Evolutionary conservation across 352 stramenopile genomes (phyloP), one percentile per base, ranked within the genome.

Genomic region (Thraustochytrium sp.): DNA sequence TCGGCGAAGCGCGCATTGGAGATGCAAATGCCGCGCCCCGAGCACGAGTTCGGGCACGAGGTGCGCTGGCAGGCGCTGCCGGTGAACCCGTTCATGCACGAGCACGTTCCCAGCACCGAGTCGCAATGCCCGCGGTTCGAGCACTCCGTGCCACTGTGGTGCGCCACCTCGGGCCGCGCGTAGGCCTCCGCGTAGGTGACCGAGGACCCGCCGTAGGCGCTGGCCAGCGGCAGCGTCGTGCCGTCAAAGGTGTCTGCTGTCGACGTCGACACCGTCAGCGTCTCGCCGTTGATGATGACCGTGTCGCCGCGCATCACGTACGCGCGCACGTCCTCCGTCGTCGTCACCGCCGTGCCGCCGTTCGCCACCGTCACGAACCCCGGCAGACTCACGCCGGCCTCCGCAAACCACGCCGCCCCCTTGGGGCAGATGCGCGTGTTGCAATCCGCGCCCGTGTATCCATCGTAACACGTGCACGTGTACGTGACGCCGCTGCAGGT

Each of bases 391-490:
- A 84, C 51, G 37, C 75, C 75, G 11, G 75, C 54, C 46, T 84
- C 75, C 21, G 34, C 61, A 63, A 84, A 84, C 75, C 75, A 84
- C 18, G 75, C 75, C 55, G 78, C 49, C 2, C 54, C 68, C 65
- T 31, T 80, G 13, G 76, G 62, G 56, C 85, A 85, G 73, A 72
- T 49, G 31, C 75, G 54, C 31, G 46, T 61, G 38, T 29, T 40
- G 82, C 84, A 87, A 29, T 77, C 65, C 18, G 75, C n/a, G 16
- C 80, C 78, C 26, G 21, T 54, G 68, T 88, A 91, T 16, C 93
- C 93, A 54, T 89, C 86, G 72, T 97, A 92, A 83, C 94, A 97
- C 74, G 94, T 93, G 86, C 94, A 97, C 21, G 92, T 92, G 59
- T 94, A 87, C 55, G 31, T 34, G 11, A 2, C 34, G 31, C 75